These are phyloP conservation scores for Polytrichum formosum DNA, from an alignment of 225 moss, liverwort and hornwort genomes.

Conservation along the genomic window DNA sequence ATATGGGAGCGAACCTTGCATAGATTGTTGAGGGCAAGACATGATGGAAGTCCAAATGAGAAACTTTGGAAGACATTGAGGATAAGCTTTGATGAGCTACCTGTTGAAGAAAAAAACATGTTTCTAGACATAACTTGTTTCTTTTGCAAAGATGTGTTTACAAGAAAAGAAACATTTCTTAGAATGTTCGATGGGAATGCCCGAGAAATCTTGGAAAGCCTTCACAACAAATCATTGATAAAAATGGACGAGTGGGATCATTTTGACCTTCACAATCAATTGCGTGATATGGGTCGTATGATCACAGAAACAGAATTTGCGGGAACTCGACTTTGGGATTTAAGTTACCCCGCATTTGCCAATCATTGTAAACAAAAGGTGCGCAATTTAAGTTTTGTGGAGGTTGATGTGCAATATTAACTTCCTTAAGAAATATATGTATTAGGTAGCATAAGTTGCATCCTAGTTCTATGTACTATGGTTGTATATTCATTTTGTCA, in stretches of 20 bases:
- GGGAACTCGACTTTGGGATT: not conserved
- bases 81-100: constrained; percentile 9
- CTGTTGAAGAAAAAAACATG: not conserved
- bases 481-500: not conserved
- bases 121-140: constrained; percentile 5
- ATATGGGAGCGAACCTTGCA: constrained; percentile 5
- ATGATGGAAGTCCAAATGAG: constrained; percentile 6
- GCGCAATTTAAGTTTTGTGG: not conserved
- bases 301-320: not conserved
- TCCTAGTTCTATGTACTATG: too few relatives aligned
- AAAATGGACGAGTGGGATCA: not conserved
- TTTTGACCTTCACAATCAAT: not conserved
- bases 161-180: not conserved
- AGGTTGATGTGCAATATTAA: not conserved
- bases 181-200: not conserved
- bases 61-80: constrained; percentile 6
- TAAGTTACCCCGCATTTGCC: not conserved
- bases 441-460: too few relatives aligned
- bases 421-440: too few relatives aligned
- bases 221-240: not conserved
- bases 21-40: not conserved
- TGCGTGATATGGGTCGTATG: constrained; percentile 3
- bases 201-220: not conserved
- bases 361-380: not conserved
- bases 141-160: not conserved